Percentiles rank a stretch among this genome's conserved stretches.
These are phyloP conservation scores for Myxozyma monticola DNA, from an alignment of 805 yeast species.

Conservation along the genomic window DNA sequence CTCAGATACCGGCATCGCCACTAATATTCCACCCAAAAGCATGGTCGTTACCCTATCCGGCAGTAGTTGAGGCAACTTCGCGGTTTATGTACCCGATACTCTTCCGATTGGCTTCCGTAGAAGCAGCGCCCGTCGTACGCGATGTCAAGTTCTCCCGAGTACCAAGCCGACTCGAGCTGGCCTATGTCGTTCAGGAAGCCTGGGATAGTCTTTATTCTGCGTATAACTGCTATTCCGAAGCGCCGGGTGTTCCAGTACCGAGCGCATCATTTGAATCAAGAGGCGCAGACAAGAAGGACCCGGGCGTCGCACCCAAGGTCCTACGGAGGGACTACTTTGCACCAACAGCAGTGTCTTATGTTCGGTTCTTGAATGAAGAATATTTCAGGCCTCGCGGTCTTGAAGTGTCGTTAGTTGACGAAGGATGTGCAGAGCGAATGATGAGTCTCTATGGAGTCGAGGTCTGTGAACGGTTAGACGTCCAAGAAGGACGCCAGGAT, in stretches of 20 bases:
- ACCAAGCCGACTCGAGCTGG: not conserved
- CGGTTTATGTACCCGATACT: not conserved
- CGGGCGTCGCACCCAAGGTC: not conserved
- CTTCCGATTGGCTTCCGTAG: not conserved
- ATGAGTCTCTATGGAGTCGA: not conserved
- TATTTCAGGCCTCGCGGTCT: not conserved
- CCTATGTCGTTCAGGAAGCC: not conserved
- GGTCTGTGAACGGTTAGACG: not conserved
- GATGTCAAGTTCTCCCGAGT: too few species aligned
- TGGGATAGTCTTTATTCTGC: not conserved
- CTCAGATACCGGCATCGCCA: not conserved
- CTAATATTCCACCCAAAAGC: not conserved
- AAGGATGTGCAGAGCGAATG: not conserved
- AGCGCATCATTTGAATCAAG: not conserved
- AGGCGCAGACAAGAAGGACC: not conserved
- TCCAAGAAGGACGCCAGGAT: not conserved
- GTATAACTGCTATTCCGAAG: not conserved
- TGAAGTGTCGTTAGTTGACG: not conserved
- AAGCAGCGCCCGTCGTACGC: too few species aligned
- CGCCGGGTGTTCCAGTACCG: not conserved
- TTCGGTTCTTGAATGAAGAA: not conserved
- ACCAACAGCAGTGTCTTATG: not conserved
- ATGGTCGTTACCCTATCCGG: not conserved
- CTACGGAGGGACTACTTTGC: not conserved
- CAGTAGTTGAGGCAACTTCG: not conserved